These are phyloP conservation scores for Symbiotaphrina buchneri DNA, from an alignment of 495 filamentous ascomycete species.

Conservation along the genomic window DNA sequence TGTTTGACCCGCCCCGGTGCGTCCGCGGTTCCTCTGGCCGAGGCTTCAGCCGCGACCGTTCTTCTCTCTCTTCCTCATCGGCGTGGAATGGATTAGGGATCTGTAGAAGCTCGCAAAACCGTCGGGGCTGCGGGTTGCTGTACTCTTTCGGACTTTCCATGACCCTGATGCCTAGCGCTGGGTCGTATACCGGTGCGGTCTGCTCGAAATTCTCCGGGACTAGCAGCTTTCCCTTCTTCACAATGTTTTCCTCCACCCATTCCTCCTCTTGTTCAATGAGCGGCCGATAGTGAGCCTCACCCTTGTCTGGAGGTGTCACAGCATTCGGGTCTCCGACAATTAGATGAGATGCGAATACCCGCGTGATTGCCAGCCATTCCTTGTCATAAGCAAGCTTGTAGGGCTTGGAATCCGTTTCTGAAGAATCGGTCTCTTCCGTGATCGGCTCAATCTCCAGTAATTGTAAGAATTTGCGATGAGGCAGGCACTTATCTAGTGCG, in stretches of 20 bases:
- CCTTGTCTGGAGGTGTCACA: conserved; percentile 24
- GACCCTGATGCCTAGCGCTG: conserved; percentile 13
- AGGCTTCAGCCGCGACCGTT: conserved; percentile 21
- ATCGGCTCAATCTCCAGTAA: conserved; percentile 34
- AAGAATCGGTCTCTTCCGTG: conserved; percentile 1
- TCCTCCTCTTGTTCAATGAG: conserved; percentile 36
- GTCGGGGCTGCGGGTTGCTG: conserved; percentile 55
- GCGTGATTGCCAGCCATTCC: conserved; percentile 87
- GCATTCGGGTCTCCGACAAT: conserved; percentile 30
- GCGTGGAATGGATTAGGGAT: conserved; percentile 59
- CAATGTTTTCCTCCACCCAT: conserved; percentile 63
- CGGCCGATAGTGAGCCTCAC: conserved; percentile 35
- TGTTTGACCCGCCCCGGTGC: conserved; percentile 9
- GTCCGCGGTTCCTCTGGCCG: conserved; percentile 12
- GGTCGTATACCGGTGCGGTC: conserved; percentile 52
- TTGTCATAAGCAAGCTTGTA: conserved; percentile 54
- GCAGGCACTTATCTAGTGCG: conserved; percentile 73
- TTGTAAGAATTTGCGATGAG: conserved; percentile 60
- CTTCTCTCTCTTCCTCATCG: conserved; percentile 39
- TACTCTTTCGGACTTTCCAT: conserved; percentile 44
- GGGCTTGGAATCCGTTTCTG: conserved; percentile 1
- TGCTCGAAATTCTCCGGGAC: conserved; percentile 54
- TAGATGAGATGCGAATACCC: conserved; percentile 44
- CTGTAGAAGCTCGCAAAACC: conserved; percentile 55
- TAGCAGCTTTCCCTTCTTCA: conserved; percentile 27